A percentile compares a stretch with the other conserved stretches of the same genome.
These are phyloP conservation scores for Neopestalotiopsis clavispora DNA, from an alignment of 2,329 filamentous ascomycete species.

Conservation along the genomic window DNA sequence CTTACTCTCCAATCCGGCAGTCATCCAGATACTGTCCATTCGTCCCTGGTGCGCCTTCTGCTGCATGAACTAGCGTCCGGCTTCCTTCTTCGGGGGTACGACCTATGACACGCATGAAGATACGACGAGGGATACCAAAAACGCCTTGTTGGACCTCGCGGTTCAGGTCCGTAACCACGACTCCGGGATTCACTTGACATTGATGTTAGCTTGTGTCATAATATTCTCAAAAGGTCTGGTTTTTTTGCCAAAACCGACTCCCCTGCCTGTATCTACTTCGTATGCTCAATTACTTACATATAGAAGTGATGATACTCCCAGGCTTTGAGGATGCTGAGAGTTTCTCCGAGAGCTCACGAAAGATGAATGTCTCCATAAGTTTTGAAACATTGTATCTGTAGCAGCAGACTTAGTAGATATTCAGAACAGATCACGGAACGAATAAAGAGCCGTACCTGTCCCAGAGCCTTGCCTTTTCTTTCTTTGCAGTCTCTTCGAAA, in stretches of 20 bases:
- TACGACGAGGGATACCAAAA: constrained; percentile 5
- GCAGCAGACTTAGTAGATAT: neutral
- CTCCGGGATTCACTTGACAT: constrained; percentile 20
- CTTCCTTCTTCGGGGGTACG: constrained; percentile 21
- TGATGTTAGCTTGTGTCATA: neutral
- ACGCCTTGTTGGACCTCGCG: constrained; percentile 16
- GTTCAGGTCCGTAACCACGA: constrained; percentile 20
- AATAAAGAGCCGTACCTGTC: constrained; percentile 6
- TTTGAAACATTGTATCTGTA: constrained; percentile 24
- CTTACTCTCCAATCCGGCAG: constrained; percentile 23
- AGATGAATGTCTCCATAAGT: constrained; percentile 21
- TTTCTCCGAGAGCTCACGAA: constrained; percentile 18
- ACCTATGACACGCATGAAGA: constrained; percentile 19
- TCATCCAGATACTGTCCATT: constrained; percentile 25
- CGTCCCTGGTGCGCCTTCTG: constrained; percentile 20
- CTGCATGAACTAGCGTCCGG: constrained; percentile 22
- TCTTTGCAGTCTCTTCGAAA: constrained; percentile 18
- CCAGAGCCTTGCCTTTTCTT: constrained; percentile 14
- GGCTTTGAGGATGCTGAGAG: constrained; percentile 18
- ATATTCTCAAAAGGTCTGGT: neutral
- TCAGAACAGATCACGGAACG: neutral
- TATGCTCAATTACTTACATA: neutral
- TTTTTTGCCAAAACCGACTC: neutral
- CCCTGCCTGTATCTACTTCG: neutral
- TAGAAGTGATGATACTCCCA: constrained; percentile 18